Evolutionary conservation across 495 filamentous ascomycete genomes (phyloP).

Genomic region (Penicillium herquei): DNA sequence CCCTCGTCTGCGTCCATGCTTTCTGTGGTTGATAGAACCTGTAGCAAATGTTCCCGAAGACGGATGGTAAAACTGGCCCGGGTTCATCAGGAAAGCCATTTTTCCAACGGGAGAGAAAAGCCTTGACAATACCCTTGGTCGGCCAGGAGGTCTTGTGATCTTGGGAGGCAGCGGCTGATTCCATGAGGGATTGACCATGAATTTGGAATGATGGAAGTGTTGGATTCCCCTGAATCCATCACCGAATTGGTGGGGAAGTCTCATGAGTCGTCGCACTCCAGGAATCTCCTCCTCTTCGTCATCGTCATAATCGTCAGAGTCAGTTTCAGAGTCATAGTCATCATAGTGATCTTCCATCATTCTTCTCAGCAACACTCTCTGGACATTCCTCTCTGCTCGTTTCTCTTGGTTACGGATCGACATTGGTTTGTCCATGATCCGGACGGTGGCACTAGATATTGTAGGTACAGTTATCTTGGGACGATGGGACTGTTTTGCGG

Average conservation of each 20-base stretch:
- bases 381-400: conserved; percentile 25
- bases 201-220: too few relatives aligned
- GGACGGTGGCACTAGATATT: conserved; percentile 32
- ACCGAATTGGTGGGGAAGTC: conserved; percentile 19
- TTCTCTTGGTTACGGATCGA: conserved; percentile 29
- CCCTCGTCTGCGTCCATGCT: neutral
- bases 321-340: conserved; percentile 1
- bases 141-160: neutral
- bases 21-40: neutral
- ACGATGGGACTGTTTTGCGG: neutral
- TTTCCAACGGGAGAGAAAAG: conserved; percentile 27
- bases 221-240: neutral
- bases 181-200: too few relatives aligned
- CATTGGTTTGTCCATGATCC: conserved; percentile 38
- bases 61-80: conserved; percentile 40
- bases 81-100: conserved; percentile 47
- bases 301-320: neutral
- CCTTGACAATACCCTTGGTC: conserved; percentile 4
- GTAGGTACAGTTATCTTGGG: conserved; percentile 25
- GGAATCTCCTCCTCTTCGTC: neutral
- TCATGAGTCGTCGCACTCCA: conserved; percentile 34
- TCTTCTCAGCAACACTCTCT: conserved; percentile 27
- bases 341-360: conserved; percentile 9
- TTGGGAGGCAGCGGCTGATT: neutral
- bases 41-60: conserved; percentile 48